Evolutionary conservation across 2,329 filamentous ascomycete genomes (phyloP).

Genomic region (Xylariaceae sp.): DNA sequence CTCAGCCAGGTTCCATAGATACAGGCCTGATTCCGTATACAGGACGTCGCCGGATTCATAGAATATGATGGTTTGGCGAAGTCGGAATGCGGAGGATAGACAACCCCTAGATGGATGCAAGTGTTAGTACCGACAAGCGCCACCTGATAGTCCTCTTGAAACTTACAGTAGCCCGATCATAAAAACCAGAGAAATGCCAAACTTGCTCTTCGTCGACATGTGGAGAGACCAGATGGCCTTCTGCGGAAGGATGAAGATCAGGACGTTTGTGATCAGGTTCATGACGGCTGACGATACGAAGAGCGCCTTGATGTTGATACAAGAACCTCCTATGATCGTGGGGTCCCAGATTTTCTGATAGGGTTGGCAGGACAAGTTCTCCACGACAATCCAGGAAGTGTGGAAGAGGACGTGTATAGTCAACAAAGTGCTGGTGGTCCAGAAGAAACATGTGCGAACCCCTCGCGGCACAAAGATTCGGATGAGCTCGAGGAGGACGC

Average conservation of each 20-base stretch:
- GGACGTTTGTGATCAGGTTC: conserved; percentile 40
- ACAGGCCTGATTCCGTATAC: conserved; percentile 33
- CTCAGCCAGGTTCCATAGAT: conserved; percentile 39
- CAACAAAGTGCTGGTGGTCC: conserved; percentile 21
- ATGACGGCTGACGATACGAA: conserved; percentile 39
- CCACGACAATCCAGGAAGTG: conserved; percentile 20
- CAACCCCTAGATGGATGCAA: conserved; percentile 31
- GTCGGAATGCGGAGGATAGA: conserved; percentile 34
- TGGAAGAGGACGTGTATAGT: conserved; percentile 23
- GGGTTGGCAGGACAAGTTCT: conserved; percentile 29
- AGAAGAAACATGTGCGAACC: conserved; percentile 22
- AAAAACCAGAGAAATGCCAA: conserved; percentile 37
- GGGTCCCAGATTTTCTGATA: conserved; percentile 27
- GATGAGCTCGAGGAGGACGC: conserved; percentile 20
- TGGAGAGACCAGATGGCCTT: conserved; percentile 37
- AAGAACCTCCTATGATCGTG: conserved; percentile 26
- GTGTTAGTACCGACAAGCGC: not conserved
- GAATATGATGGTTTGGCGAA: conserved; percentile 30
- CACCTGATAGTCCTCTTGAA: not conserved
- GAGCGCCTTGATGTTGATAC: conserved; percentile 37
- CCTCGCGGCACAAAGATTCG: conserved; percentile 20
- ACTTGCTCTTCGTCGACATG: conserved; percentile 38
- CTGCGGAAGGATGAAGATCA: conserved; percentile 39
- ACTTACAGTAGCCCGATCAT: conserved; percentile 38
- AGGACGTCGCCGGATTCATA: conserved; percentile 28